Conservation (phyloP, 2,329 filamentous ascomycete species). For the Sclerotinia spermophila region DNA sequence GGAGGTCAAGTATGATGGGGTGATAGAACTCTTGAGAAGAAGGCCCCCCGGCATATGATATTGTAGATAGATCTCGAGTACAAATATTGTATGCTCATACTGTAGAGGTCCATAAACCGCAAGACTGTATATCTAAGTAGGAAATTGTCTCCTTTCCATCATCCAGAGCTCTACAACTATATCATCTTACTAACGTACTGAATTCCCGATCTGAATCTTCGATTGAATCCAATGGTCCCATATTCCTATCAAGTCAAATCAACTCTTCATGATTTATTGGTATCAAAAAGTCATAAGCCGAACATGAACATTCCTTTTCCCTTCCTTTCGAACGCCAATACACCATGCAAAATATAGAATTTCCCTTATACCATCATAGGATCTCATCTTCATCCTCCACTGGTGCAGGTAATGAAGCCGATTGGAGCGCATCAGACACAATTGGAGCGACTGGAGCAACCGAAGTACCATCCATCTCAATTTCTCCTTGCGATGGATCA, state of each 20-base stretch:
- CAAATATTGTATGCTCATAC: not conserved
- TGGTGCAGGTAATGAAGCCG: conserved; percentile 17
- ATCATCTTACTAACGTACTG: not conserved
- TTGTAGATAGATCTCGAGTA: not conserved
- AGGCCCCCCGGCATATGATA: not conserved
- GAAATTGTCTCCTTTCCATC: not conserved
- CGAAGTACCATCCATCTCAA: conserved; percentile 17
- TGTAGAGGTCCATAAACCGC: not conserved
- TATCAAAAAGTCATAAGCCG: conserved; percentile 24
- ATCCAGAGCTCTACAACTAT: not conserved
- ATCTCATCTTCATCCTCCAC: conserved; percentile 32
- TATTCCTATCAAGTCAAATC: not conserved
- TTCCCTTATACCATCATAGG: conserved; percentile 20
- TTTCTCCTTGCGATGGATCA: conserved; percentile 14
- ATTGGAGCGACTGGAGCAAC: conserved; percentile 1
- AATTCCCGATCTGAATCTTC: not conserved
- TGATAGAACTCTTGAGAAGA: not conserved
- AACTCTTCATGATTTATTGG: conserved; percentile 22
- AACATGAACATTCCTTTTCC: not conserved
- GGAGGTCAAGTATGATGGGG: not conserved
- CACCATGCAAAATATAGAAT: conserved; percentile 27
- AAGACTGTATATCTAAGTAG: not conserved
- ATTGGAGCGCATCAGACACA: conserved; percentile 12
- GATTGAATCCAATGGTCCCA: not conserved
- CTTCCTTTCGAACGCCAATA: conserved; percentile 20